phyloP scores from a whole-genome alignment of 345 rosid genomes.

The Acer saccharum region DNA sequence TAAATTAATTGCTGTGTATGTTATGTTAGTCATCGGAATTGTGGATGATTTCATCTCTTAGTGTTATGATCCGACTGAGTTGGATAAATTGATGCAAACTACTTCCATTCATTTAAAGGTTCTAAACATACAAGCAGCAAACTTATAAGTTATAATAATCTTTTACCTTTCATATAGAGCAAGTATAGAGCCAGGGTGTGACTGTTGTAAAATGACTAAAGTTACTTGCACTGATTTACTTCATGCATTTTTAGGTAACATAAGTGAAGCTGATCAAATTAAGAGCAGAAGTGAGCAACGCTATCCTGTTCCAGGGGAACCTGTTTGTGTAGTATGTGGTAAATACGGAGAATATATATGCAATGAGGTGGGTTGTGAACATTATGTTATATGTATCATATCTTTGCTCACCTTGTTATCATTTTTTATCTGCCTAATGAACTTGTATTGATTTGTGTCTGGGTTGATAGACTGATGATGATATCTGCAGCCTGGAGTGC shows the following conservation, averaged over 20 bases:
- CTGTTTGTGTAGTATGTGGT: slow-evolving; percentile 66
- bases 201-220: neutral
- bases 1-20: slow-evolving; percentile 4
- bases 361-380: slow-evolving; percentile 49
- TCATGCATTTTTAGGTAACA: slow-evolving; percentile 20
- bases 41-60: neutral
- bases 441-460: slow-evolving; percentile 13
- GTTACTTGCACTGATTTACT: slow-evolving; percentile 9
- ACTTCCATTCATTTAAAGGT: neutral
- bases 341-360: slow-evolving; percentile 79
- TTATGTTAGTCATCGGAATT: neutral
- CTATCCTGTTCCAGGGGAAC: slow-evolving; percentile 63
- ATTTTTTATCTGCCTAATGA: slow-evolving; percentile 12
- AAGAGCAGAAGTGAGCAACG: slow-evolving; percentile 54
- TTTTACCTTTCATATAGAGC: neutral
- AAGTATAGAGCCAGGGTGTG: neutral
- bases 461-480: slow-evolving; percentile 63
- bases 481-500: slow-evolving; percentile 78
- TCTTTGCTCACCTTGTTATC: neutral
- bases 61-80: neutral
- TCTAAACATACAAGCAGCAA: neutral
- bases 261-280: slow-evolving; percentile 34
- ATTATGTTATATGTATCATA: slow-evolving; percentile 7
- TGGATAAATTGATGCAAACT: neutral
- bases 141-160: neutral